Percentiles rank a stretch among this genome's conserved stretches.
Evolutionary conservation across 495 filamentous ascomycete species (phyloP).

Genomic region (Penicillium lividum): DNA sequence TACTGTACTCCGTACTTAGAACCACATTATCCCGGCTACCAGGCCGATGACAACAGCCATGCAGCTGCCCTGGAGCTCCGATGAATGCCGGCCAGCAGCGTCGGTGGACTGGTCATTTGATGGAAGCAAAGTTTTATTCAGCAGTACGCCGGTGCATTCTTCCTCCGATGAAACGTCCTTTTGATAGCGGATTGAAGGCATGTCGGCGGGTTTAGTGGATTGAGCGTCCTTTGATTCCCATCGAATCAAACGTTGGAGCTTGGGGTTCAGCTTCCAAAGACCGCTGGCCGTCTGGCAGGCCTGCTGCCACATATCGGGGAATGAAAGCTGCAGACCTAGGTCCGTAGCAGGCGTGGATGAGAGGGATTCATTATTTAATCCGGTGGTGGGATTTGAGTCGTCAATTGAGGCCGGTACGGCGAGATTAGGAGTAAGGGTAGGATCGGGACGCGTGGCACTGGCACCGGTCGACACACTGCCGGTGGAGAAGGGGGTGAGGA

Average conservation of each 20-base stretch:
- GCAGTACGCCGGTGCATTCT: constrained; percentile 2
- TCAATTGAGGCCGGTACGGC: constrained; percentile 18
- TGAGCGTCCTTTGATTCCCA: constrained; percentile 7
- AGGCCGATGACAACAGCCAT: constrained; percentile 48
- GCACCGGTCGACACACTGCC: constrained; percentile 18
- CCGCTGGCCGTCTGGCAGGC: constrained; percentile 28
- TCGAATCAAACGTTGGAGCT: constrained; percentile 3
- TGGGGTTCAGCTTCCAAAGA: constrained; percentile 12
- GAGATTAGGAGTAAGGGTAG: constrained; percentile 19
- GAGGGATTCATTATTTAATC: constrained; percentile 13
- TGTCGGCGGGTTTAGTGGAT: constrained; percentile 6
- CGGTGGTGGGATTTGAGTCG: constrained; percentile 4
- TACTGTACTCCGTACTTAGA: constrained; percentile 20
- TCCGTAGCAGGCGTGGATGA: not conserved
- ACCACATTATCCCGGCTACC: constrained; percentile 46
- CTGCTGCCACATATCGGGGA: constrained; percentile 37
- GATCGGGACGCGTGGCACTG: constrained; percentile 5
- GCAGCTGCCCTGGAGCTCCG: constrained; percentile 38
- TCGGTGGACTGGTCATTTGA: constrained; percentile 29
- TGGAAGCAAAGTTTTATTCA: constrained; percentile 11
- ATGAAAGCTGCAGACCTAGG: constrained; percentile 7
- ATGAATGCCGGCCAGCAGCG: constrained; percentile 31
- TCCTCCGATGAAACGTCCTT: not conserved
- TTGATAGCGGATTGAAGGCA: constrained; percentile 1
- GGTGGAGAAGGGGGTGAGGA: constrained; percentile 27